These are phyloP conservation scores for Oryza brachyantha DNA, from an alignment of 176 grass and related monocot species.

Conservation along the genomic window DNA sequence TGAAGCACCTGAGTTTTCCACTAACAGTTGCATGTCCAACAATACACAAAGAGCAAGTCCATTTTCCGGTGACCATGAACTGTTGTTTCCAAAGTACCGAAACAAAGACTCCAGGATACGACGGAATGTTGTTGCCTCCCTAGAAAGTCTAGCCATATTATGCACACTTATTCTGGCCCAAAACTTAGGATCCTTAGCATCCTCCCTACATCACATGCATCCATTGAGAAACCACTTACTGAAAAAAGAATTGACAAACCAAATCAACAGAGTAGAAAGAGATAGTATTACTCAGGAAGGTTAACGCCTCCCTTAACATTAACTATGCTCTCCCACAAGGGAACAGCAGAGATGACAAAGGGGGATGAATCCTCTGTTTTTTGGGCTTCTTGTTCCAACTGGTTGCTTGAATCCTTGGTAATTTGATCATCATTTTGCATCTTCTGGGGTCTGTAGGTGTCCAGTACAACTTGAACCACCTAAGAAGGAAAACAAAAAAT, in stretches of 20 bases:
- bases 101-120: conserved; percentile 92
- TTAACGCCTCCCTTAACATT: conserved; percentile 64
- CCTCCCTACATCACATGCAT: conserved; percentile 65
- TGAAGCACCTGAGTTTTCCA: conserved; percentile 77
- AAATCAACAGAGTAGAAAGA: conserved; percentile 17
- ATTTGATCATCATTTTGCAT: conserved; percentile 40
- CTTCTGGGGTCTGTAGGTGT: conserved; percentile 71
- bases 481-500: conserved; percentile 23
- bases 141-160: conserved; percentile 92
- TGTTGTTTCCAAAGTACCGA: conserved; percentile 75
- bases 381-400: conserved; percentile 53
- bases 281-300: conserved; percentile 61
- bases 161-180: conserved; percentile 95
- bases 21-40: conserved; percentile 85
- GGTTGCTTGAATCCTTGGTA: conserved; percentile 35
- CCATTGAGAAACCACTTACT: conserved; percentile 21
- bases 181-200: conserved; percentile 71
- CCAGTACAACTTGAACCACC: conserved; percentile 88
- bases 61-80: conserved; percentile 75
- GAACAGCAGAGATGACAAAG: conserved; percentile 48
- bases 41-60: conserved; percentile 71
- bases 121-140: conserved; percentile 86
- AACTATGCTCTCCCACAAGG: conserved; percentile 78
- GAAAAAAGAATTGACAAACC: conserved; percentile 27
- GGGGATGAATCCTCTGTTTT: conserved; percentile 57